These are phyloP conservation scores for Curvularia sp. DNA, from an alignment of 2,329 filamentous ascomycete species.

Conservation along the genomic window DNA sequence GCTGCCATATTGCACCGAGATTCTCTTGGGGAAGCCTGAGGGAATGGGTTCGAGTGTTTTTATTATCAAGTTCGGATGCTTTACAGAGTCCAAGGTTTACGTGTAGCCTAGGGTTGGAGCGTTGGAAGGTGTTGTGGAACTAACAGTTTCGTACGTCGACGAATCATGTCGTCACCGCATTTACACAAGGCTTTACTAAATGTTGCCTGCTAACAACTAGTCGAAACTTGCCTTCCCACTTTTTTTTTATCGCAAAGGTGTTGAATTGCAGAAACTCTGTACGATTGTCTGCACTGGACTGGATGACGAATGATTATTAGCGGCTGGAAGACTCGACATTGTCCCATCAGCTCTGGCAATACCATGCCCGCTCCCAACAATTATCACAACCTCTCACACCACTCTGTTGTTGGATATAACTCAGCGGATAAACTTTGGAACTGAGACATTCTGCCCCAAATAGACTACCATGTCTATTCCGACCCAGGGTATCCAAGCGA, in stretches of 20 bases:
- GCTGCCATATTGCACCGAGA: constrained; percentile 18
- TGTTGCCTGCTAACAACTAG: too few species aligned
- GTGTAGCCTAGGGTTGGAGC: background rate
- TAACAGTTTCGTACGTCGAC: background rate
- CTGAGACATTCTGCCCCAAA: constrained; percentile 3
- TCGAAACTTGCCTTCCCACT: too few species aligned
- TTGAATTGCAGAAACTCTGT: background rate
- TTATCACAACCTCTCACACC: background rate
- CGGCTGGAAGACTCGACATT: background rate
- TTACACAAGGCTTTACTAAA: too few species aligned
- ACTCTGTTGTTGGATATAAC: background rate
- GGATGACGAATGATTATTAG: background rate
- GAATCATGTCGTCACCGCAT: background rate
- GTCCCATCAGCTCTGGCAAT: background rate
- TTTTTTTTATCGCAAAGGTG: too few species aligned
- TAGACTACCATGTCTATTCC: background rate
- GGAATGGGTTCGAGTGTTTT: background rate
- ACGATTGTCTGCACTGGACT: background rate
- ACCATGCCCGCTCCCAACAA: background rate
- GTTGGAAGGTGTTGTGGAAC: background rate
- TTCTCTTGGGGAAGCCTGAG: too few species aligned
- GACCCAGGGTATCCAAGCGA: background rate
- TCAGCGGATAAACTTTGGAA: background rate
- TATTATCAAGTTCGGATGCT: background rate
- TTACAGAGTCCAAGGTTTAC: background rate